Base-by-base conservation (phyloP, 2,329 filamentous ascomycete species). In the Claviceps monticola region DNA sequence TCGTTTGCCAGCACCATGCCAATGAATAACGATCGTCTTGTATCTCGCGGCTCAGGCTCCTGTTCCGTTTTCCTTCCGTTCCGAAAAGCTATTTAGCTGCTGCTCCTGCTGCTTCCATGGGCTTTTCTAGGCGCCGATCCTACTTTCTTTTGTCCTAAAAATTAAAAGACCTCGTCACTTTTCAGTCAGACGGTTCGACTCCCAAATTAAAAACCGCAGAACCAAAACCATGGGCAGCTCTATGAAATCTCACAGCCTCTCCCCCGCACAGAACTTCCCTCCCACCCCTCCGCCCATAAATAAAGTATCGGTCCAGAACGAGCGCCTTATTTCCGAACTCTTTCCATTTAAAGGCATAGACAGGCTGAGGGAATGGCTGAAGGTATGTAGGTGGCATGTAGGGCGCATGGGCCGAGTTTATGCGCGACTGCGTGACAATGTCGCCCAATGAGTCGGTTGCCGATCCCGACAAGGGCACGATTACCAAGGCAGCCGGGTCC, bases 281-380 rank as follows among this genome's bases (percentile, higher is more conserved):
- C 29, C 9, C 9, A 11, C n/a, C 16, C n/a, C 19, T 2, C 46
- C 34, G n/a, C 39, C 34, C 4, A 39, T 46, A 13, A 26, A 41
- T 29, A 49, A 44, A 36, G 49, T 67, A 45, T 55, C 61, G 19
- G 52, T 56, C 3, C 67, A 69, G 56, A 64, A 68, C 55, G 63
- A 67, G 56, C 65, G 67, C 36, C 66, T 70, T 37, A 60, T 70
- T 49, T 59, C 69, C 55, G 66, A 70, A 55, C 63, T 68, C 41
- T 61, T 71, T 11, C 66, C 67, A 29, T 66, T 70, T 60, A 63
- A 64, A 46, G 62, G 65, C 46, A 4, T 53, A 37, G 44, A 47
- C 26, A 58, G 62, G 53, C 69, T 71, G 56, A 63, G 62, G 42
- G 62, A 62, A 26, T 71, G 67, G 68, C 61, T 70, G 54, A 44